Percentiles rank a stretch among this genome's conserved stretches.
phyloP scores from a whole-genome alignment of 2,329 filamentous ascomycete genomes.

The Bipolaris zeicola region DNA sequence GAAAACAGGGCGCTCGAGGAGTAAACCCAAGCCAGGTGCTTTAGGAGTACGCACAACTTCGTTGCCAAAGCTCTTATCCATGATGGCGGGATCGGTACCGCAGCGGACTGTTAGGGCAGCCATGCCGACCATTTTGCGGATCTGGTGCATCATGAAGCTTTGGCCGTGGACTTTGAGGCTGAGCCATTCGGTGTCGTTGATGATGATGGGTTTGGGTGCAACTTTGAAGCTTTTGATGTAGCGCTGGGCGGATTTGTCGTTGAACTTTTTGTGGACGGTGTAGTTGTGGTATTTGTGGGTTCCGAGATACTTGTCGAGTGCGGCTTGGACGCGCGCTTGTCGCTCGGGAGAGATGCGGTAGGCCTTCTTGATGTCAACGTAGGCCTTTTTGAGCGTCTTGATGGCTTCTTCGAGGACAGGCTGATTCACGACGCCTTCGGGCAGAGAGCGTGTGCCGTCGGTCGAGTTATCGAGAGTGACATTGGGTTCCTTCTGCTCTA shows the following conservation, averaged over 20 bases:
- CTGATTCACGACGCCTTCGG: constrained; percentile 35
- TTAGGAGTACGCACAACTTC: constrained; percentile 86
- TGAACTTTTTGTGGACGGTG: constrained; percentile 83
- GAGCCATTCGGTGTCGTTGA: constrained; percentile 92
- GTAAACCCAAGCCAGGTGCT: constrained; percentile 83
- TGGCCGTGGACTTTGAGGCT: constrained; percentile 96
- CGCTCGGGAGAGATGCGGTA: constrained; percentile 80
- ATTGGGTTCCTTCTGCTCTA: constrained; percentile 34
- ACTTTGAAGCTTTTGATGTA: constrained; percentile 91
- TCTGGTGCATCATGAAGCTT: constrained; percentile 99
- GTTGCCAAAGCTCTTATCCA: constrained; percentile 75
- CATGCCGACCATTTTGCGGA: constrained; percentile 98
- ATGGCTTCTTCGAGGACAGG: constrained; percentile 51
- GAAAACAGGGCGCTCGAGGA: constrained; percentile 91
- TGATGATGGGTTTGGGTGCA: constrained; percentile 69
- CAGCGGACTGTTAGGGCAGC: constrained; percentile 82
- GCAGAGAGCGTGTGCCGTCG: constrained; percentile 39
- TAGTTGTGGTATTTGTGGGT: constrained; percentile 97
- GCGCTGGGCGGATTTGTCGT: constrained; percentile 83
- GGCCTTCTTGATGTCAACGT: constrained; percentile 78
- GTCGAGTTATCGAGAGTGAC: constrained; percentile 34
- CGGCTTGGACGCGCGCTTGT: constrained; percentile 74
- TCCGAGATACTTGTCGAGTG: constrained; percentile 76
- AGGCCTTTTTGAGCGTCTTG: constrained; percentile 73
- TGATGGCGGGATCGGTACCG: constrained; percentile 73